Conservation (phyloP, 371 early-diverging fungal genomes). For the Apophysomyces elegans region DNA sequence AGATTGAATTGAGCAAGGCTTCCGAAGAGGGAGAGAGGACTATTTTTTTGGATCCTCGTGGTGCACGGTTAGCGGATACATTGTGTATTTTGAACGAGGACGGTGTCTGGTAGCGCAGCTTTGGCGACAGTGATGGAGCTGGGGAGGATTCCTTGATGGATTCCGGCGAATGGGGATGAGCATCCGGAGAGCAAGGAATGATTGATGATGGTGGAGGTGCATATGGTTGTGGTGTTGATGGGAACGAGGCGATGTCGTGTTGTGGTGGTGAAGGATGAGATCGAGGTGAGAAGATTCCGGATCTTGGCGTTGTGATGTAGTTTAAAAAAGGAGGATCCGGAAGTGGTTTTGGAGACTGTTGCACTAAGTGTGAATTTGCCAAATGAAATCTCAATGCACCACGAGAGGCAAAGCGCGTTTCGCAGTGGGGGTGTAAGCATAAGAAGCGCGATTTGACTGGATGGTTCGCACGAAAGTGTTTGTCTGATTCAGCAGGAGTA, state of each 20-base stretch:
- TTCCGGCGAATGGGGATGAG: constrained; percentile 10
- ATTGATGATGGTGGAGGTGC: not conserved
- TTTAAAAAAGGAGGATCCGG: constrained; percentile 13
- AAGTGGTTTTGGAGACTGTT: constrained; percentile 13
- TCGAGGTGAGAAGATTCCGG: constrained; percentile 5
- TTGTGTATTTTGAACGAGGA: constrained; percentile 2
- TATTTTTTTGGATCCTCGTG: constrained; percentile 34
- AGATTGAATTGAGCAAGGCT: constrained; percentile 32
- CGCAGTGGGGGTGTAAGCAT: constrained; percentile 30
- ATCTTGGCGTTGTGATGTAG: constrained; percentile 11
- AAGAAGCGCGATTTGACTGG: constrained; percentile 14
- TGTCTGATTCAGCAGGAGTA: constrained; percentile 15
- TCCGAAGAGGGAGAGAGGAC: constrained; percentile 34
- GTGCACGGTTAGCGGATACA: constrained; percentile 12
- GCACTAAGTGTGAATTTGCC: constrained; percentile 24
- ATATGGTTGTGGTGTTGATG: not conserved
- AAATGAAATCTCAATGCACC: constrained; percentile 25
- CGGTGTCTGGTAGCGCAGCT: not conserved
- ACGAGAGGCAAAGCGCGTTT: constrained; percentile 21
- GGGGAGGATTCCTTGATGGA: constrained; percentile 9
- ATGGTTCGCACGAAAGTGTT: constrained; percentile 15
- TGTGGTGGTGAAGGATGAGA: not conserved
- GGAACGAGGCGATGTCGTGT: not conserved
- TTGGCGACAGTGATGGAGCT: not conserved
- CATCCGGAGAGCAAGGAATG: constrained; percentile 4